Base-by-base conservation (phyloP, 257 asterid genomes). In the Pogostemon cablin region DNA sequence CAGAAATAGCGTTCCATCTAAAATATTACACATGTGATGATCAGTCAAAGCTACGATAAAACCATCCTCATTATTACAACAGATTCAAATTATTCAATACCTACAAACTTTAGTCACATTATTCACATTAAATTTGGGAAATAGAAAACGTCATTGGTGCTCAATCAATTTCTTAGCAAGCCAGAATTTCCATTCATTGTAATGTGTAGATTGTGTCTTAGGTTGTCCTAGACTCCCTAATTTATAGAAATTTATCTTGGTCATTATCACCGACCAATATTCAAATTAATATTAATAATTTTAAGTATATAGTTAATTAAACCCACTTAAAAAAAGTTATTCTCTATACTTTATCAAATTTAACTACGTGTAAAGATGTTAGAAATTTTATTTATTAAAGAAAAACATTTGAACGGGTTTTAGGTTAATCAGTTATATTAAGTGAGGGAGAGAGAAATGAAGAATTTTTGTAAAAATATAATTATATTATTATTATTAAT, bases 141-240 rank as follows among this genome's bases (percentile, higher is more conserved):
- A 11, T 25, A 40, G 40, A 49, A 62, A 8, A 6, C n/a, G 32
- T 25, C n/a, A 10, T 41, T 72, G 32, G 40, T 7, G 37, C 46
- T 50, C 40, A 11, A 40, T 72, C 67, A 62, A 72, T 72, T 72
- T 20, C 76, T 39, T 50, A 50, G 32, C n/a, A 40, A 72, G 38
- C 7, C 11, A 17, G 8, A 52, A 5, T 15, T 52, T 52, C 34
- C 17, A 52, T 52, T 4, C 12, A 15, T 52, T 20, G 7, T 12
- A 7, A 15, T 54, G 10, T 54, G 7, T 20, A 7, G 2, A 54
- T 0, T 9, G 0, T 52, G 8, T 17, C 4, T 12, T 54, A 17
- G 38, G 11, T 52, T 7, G 11, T 17, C 7, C 5, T 54, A 54
- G 11, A 54, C 38, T 54, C 25, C 10, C 0, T 6, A 54, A 7